These are phyloP conservation scores for Fusarium sacchari DNA, from an alignment of 2,329 filamentous ascomycete genomes.

Conservation along the genomic window DNA sequence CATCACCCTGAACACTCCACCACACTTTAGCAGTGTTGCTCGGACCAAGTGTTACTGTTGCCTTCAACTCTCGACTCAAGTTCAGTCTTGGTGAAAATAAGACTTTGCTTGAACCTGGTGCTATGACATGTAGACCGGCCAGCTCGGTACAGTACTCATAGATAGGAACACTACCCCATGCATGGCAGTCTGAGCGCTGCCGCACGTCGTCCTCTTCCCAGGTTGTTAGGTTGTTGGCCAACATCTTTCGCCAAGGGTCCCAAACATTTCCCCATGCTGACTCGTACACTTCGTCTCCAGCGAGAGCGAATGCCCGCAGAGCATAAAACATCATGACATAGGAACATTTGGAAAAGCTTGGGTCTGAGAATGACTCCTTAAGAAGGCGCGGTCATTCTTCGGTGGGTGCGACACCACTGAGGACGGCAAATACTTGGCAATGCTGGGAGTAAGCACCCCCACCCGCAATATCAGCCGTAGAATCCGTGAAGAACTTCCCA, in stretches of 20 bases:
- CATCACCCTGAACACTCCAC: background rate
- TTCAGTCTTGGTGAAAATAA: background rate
- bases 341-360: background rate
- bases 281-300: background rate
- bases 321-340: background rate
- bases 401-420: background rate
- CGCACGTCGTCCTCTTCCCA: background rate
- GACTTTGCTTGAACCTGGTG: background rate
- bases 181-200: background rate
- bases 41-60: background rate
- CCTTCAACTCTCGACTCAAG: background rate
- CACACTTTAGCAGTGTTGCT: background rate
- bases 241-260: background rate
- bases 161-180: background rate
- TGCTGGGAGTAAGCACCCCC: background rate
- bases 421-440: background rate
- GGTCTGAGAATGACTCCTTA: rapidly evolving
- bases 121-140: background rate
- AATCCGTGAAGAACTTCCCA: background rate
- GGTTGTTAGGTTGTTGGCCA: background rate
- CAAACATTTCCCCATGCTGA: background rate
- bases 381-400: rapidly evolving
- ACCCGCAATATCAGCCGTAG: background rate
- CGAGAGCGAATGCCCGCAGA: background rate
- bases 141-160: background rate